Evolutionary conservation across 169 alveolate species (phyloP).

Genomic region (Plasmodium sp.): DNA sequence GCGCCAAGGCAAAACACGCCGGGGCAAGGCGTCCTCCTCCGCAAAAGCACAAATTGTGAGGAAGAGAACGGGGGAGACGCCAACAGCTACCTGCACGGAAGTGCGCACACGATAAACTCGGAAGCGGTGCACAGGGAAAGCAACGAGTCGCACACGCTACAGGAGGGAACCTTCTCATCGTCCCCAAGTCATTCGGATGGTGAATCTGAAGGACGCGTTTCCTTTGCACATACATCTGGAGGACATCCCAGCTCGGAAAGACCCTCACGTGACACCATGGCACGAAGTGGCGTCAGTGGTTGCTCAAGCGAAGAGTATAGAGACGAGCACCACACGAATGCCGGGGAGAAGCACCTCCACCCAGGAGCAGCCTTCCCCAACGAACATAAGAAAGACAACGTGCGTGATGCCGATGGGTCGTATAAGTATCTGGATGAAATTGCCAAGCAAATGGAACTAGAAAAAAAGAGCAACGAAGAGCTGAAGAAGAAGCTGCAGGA

Average conservation of each 20-base stretch:
- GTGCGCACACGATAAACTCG: background rate
- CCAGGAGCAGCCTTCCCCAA: background rate
- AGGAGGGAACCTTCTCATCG: background rate
- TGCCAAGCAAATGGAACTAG: conserved; percentile 7
- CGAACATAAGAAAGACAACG: background rate
- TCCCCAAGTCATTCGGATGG: background rate
- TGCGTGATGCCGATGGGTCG: background rate
- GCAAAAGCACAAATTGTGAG: background rate
- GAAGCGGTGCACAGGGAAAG: background rate
- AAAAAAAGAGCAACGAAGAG: conserved; percentile 21
- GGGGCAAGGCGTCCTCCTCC: background rate
- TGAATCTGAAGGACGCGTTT: background rate
- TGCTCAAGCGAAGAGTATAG: background rate
- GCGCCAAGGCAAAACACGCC: background rate
- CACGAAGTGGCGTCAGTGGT: background rate
- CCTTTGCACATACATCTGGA: background rate
- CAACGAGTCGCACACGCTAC: background rate
- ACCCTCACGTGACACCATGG: background rate
- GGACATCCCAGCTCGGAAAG: background rate
- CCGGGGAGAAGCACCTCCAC: background rate
- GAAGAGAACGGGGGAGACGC: background rate
- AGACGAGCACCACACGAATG: background rate
- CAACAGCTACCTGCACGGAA: background rate
- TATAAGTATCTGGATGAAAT: conserved; percentile 9
- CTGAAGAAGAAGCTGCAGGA: conserved; percentile 43